Base-by-base conservation (phyloP, 2,329 filamentous ascomycete species). In the Cylindrodendrum hubeiense region DNA sequence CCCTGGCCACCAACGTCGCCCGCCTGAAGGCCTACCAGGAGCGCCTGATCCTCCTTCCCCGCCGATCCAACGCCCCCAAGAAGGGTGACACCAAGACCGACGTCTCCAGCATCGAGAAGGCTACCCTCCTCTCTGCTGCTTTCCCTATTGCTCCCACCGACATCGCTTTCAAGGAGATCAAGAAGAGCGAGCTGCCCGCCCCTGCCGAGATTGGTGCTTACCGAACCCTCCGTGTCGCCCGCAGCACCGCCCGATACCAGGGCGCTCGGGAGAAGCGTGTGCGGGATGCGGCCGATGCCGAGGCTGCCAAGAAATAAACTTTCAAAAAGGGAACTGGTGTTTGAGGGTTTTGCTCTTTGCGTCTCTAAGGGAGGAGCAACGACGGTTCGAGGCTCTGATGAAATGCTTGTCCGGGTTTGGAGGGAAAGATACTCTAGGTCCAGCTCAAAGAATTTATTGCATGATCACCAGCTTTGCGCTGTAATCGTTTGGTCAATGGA, bases 1-100 rank as follows among this genome's bases (percentile, higher is more conserved):
- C 92, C 75, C 91, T 98, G 79, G 89, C 93, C 83, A 89, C 89
- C 89, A 99, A 99, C 87, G 95, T 99, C 78, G 93, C 93, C 84
- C 96, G 96, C 81, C 94, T 99, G 82, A 95, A 98, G 90, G 94
- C 94, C 83, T 99, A 97, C 94, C 93, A 92, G 88, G 90, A 92
- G 81, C 94, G 94, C 81, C 88, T 99, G 80, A 97, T 99, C 83
- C 90, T 99, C 82, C 98, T 99, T 90, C 96, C 96, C 82, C 94
- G 94, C 89, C 94, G 93, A 86, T 90, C 90, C 82, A 95, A 95
- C 86, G 91, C 96, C 86, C 90, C 91, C 86, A 98, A 97, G 93
- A 92, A 92, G 83, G 93, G 93, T 83, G 94, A 97, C 86, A 91
- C 91, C 83, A 93, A 93, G 82, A 93, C 95, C 91, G 90, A 96